Evolutionary conservation across 1,284 basidiomycete species (phyloP).

Genomic region (Tilletia caries): DNA sequence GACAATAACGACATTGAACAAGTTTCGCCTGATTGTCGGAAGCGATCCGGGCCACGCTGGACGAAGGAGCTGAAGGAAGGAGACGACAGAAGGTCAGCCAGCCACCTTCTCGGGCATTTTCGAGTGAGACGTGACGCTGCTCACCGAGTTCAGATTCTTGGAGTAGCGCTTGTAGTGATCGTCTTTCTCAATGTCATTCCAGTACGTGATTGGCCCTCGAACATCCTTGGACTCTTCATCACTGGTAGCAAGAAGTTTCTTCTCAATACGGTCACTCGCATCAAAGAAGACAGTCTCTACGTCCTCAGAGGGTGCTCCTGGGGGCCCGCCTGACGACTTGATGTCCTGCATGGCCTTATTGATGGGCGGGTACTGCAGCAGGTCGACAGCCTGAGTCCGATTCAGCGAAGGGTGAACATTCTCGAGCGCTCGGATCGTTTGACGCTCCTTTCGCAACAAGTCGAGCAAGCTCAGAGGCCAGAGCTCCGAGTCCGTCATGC

Average conservation of each 20-base stretch:
- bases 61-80: slow-evolving; percentile 29
- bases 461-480: slow-evolving; percentile 29
- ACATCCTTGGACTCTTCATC: slow-evolving; percentile 8
- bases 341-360: slow-evolving; percentile 24
- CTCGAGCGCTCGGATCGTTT: slow-evolving; percentile 58
- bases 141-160: slow-evolving; percentile 20
- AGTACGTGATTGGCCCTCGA: slow-evolving; percentile 70
- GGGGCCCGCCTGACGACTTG: slow-evolving; percentile 17
- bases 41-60: slow-evolving; percentile 44
- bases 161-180: slow-evolving; percentile 37
- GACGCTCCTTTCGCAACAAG: slow-evolving; percentile 68
- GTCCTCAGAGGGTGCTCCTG: slow-evolving; percentile 6
- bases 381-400: slow-evolving; percentile 65
- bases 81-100: not conserved
- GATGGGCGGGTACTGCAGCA: slow-evolving; percentile 58
- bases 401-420: slow-evolving; percentile 59
- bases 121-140: not conserved
- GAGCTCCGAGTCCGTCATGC: slow-evolving; percentile 25
- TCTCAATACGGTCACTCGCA: slow-evolving; percentile 45
- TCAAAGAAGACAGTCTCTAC: slow-evolving; percentile 58
- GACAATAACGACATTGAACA: slow-evolving; percentile 47
- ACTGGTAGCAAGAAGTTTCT: not conserved
- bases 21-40: slow-evolving; percentile 38
- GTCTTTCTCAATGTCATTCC: slow-evolving; percentile 87
- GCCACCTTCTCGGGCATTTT: not conserved